Base-by-base conservation (phyloP, 1,139 yeast species). In the Nakaseomyces sp. region DNA sequence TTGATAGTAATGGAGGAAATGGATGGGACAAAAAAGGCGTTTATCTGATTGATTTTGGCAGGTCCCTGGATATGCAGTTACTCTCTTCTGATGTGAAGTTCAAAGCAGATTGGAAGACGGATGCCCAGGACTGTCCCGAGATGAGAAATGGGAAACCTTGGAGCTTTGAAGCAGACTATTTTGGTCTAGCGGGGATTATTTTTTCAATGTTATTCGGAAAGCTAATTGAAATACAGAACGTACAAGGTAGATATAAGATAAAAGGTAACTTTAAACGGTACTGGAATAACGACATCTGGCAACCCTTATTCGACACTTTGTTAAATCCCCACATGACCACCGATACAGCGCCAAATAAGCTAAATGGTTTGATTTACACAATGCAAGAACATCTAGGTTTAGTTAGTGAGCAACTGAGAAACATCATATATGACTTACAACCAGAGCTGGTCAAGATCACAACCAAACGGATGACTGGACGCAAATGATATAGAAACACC, bases 141-240 rank as follows among this genome's bases (percentile, higher is more conserved):
- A 79, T 85, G 81, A 69, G 78, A 45, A 66, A 73, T 3, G 70
- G 74, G 2, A 57, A 69, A 41, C 73, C 83, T 0, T 89, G 95
- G 95, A 74, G 77, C 2, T 86, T 73, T 57, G 89, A 88, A 56
- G 81, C 84, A 3, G 97, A 89, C 63, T 87, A 87, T 60, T 84
- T 75, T 58, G 96, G 96, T 0, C 52, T 86, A 22, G 96, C 96
- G 0, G 75, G 81, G 28, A 75, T 84, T 0, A 67, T 86, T 1
- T 93, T 88, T 56, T 72, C 81, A 0, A 63, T 89, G 68, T 67
- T 89, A 35, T 84, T 78, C 65, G 89, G 91, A 0, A 69, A 70
- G 30, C 73, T 74, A 47, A 79, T 88, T 25, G 76, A 74, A 43
- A 68, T 77, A 0, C 60, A 58, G 9, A 50, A 57, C 28, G 37